Conservation (phyloP, 352 stramenopile genomes). For the Phytophthora pini region DNA sequence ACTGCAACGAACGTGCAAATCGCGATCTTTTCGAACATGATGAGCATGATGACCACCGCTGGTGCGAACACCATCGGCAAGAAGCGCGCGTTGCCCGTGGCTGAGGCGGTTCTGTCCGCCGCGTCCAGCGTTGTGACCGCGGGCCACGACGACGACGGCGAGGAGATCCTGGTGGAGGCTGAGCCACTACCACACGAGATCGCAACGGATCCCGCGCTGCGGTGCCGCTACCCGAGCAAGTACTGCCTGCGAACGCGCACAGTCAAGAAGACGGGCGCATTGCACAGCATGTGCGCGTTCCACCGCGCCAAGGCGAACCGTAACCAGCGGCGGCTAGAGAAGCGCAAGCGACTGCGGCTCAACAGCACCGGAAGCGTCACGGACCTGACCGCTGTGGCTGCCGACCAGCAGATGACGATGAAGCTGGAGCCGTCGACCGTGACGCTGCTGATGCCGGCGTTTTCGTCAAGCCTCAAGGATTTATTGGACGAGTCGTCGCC, state of each 20-base stretch:
- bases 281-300: slow-evolving; percentile 68
- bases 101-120: neutral
- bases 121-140: slow-evolving; percentile 7
- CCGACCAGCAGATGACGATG: neutral
- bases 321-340: slow-evolving; percentile 60
- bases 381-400: neutral
- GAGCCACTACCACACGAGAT: slow-evolving; percentile 49
- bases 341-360: slow-evolving; percentile 38
- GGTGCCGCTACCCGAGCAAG: slow-evolving; percentile 65
- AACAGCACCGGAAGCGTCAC: slow-evolving; percentile 14
- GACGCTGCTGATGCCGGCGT: slow-evolving; percentile 13
- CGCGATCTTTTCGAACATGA: slow-evolving; percentile 1
- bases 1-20: neutral
- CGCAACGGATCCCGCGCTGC: slow-evolving; percentile 38
- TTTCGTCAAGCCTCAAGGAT: slow-evolving; percentile 9
- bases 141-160: slow-evolving; percentile 35
- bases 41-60: neutral
- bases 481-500: neutral
- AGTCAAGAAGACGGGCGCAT: slow-evolving; percentile 64
- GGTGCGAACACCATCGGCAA: slow-evolving; percentile 6
- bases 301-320: slow-evolving; percentile 67
- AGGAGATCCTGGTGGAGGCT: slow-evolving; percentile 44
- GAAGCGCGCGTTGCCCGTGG: slow-evolving; percentile 15
- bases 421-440: slow-evolving; percentile 13
- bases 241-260: slow-evolving; percentile 58